Conservation (phyloP, 169 alveolate species). For the Cryptosporidium meleagridis region DNA sequence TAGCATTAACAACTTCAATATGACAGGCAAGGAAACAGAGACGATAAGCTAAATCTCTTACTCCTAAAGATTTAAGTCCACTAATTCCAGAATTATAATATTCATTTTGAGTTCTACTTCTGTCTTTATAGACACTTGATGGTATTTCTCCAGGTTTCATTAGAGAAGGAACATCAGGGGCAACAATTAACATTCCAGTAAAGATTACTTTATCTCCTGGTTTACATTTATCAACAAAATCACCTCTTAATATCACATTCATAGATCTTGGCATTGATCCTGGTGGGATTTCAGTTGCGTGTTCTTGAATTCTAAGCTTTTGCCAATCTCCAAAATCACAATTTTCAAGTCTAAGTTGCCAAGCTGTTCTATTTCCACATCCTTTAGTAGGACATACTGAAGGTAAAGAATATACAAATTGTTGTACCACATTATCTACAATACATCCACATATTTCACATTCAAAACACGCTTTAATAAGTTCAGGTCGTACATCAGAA, state of each 20-base stretch:
- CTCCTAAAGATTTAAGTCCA: conserved; percentile 95
- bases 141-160: conserved; percentile 95
- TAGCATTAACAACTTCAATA: conserved; percentile 67
- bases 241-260: conserved; percentile 93
- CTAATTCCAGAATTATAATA: conserved; percentile 61
- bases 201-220: conserved; percentile 96
- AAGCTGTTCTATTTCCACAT: conserved; percentile 78
- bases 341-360: conserved; percentile 90
- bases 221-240: conserved; percentile 93
- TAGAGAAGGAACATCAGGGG: conserved; percentile 96
- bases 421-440: conserved; percentile 91
- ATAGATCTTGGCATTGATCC: conserved; percentile 97
- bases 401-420: conserved; percentile 93
- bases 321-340: conserved; percentile 95
- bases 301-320: conserved; percentile 94
- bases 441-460: conserved; percentile 92
- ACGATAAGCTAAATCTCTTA: conserved; percentile 92
- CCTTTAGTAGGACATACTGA: conserved; percentile 80
- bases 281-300: conserved; percentile 93
- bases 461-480: conserved; percentile 91
- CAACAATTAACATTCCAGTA: conserved; percentile 94
- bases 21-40: conserved; percentile 89
- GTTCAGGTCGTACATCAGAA: conserved; percentile 97
- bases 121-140: conserved; percentile 76
- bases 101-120: conserved; percentile 79